phyloP scores from a whole-genome alignment of 805 yeast genomes.

The Blastobotrys mokoenaii region DNA sequence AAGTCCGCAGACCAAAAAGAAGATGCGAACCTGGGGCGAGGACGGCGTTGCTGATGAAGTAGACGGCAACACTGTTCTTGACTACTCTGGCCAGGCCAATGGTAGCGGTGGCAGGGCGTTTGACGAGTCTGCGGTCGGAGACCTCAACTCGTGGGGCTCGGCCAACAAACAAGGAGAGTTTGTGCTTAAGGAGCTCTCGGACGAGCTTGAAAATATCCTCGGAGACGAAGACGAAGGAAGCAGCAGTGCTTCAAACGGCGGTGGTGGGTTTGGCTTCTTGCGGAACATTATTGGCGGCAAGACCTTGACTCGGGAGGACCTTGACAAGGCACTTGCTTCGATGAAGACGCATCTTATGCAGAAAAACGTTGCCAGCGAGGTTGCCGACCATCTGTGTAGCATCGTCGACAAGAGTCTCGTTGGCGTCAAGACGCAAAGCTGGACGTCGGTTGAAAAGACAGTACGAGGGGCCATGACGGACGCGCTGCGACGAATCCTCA shows the following conservation, averaged over 20 bases:
- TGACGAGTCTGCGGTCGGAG: constrained; percentile 21
- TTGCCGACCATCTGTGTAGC: constrained; percentile 62
- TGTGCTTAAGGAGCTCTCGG: constrained; percentile 53
- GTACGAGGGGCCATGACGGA: constrained; percentile 54
- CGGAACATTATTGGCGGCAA: constrained; percentile 61
- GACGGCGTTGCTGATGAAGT: constrained; percentile 49
- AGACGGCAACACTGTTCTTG: constrained; percentile 38
- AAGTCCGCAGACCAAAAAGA: constrained; percentile 28
- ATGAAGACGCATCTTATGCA: constrained; percentile 70
- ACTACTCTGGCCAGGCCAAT: constrained; percentile 39
- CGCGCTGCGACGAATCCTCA: constrained; percentile 57
- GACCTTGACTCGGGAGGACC: constrained; percentile 52
- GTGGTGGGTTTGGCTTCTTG: constrained; percentile 42
- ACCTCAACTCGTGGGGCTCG: constrained; percentile 32
- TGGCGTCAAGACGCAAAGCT: constrained; percentile 63
- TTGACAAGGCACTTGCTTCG: constrained; percentile 54
- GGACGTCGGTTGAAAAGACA: constrained; percentile 67
- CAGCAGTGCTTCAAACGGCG: not conserved
- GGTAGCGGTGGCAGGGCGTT: constrained; percentile 10
- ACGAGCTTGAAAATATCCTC: constrained; percentile 39
- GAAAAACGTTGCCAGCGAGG: constrained; percentile 88
- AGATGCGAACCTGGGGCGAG: constrained; percentile 56
- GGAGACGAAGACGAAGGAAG: constrained; percentile 14
- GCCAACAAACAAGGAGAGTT: constrained; percentile 48
- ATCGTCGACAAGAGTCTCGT: constrained; percentile 61